Conservation (phyloP, 75 land plant genomes). For the Selaginella tamariscina region DNA sequence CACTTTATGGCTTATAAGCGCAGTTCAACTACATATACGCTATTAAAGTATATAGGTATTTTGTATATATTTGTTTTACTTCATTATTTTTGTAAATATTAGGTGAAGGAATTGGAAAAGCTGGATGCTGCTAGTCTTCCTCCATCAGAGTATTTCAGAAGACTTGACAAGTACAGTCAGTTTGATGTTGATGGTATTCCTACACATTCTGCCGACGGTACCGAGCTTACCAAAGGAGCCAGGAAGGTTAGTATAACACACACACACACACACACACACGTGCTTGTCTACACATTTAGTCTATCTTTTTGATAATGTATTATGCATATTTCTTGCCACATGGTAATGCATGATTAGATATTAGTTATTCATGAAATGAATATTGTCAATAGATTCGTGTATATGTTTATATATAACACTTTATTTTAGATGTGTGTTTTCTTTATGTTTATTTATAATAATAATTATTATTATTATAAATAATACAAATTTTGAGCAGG, state of each 20-base stretch:
- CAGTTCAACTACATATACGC: no score
- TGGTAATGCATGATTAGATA: background rate
- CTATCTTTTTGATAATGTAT: background rate
- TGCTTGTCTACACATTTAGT: background rate
- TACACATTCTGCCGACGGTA: slow-evolving; percentile 30
- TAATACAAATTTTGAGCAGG: no score
- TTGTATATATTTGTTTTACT: background rate
- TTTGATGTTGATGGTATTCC: slow-evolving; percentile 32
- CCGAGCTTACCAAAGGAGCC: slow-evolving; percentile 30
- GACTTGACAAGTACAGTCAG: slow-evolving; percentile 20
- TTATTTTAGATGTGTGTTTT: no score
- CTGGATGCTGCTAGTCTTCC: slow-evolving; percentile 19
- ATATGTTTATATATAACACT: no score
- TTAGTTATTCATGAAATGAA: background rate
- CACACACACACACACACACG: background rate
- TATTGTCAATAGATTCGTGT: no score
- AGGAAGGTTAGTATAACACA: slow-evolving; percentile 31
- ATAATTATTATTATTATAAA: no score
- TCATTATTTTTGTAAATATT: slow-evolving; percentile 2
- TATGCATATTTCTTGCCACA: background rate
- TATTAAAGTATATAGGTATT: background rate
- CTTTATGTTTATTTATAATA: no score
- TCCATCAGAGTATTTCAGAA: slow-evolving; percentile 19
- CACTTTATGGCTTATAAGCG: no score
- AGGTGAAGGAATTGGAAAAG: slow-evolving; percentile 31